A percentile compares a stretch with the other conserved stretches of the same genome.
Conservation (phyloP, 2,329 filamentous ascomycete species). For the Pseudogymnoascus sp. region DNA sequence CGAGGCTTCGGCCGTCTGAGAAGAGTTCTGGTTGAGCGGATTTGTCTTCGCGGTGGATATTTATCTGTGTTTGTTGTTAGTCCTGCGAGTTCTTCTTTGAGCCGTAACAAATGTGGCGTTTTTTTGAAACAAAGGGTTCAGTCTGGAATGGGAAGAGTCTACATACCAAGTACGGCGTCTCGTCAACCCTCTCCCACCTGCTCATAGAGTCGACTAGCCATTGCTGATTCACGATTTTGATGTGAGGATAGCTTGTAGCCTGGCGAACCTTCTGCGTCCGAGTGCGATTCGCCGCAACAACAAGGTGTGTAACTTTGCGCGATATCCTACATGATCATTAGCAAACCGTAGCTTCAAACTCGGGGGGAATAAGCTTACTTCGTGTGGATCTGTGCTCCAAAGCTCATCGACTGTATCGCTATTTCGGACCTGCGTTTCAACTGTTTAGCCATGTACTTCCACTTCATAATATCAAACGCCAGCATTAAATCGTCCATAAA, state of each 20-base stretch:
- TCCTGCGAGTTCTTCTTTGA: neutral
- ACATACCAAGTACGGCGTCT: constrained; percentile 58
- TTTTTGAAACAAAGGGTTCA: neutral
- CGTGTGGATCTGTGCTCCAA: constrained; percentile 61
- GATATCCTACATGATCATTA: constrained; percentile 39
- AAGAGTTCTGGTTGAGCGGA: constrained; percentile 23
- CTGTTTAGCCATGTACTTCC: neutral
- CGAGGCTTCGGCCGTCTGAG: constrained; percentile 10
- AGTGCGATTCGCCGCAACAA: constrained; percentile 61
- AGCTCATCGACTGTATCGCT: constrained; percentile 75
- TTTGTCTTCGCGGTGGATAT: constrained; percentile 32
- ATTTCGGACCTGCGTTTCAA: constrained; percentile 61
- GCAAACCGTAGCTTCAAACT: neutral
- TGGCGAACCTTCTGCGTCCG: constrained; percentile 87
- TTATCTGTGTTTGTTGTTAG: neutral
- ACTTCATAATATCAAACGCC: neutral
- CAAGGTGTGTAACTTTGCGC: constrained; percentile 62
- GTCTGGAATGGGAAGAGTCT: neutral
- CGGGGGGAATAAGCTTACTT: constrained; percentile 18
- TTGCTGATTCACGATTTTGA: constrained; percentile 85
- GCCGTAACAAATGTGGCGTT: neutral
- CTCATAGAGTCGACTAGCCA: constrained; percentile 84
- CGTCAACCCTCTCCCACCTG: constrained; percentile 74
- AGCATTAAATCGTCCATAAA: neutral
- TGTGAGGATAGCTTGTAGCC: constrained; percentile 67